Evolutionary conservation across 306 rosid genomes (phyloP), one percentile per base, ranked within the genome.

Genomic region (Lathyrus tuberosus): DNA sequence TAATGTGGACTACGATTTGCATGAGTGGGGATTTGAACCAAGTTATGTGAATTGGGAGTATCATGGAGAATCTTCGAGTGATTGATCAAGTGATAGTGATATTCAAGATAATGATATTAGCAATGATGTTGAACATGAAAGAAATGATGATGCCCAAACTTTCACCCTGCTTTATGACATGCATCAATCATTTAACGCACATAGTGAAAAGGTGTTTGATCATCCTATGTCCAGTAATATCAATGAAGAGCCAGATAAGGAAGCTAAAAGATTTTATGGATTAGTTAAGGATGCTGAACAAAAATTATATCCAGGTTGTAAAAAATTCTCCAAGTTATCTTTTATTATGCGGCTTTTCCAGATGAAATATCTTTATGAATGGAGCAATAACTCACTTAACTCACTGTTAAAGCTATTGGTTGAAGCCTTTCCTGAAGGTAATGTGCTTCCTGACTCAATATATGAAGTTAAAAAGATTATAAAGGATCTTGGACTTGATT

Each of bases 401-500:
- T n/a, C n/a, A n/a, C n/a, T n/a, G n/a, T n/a, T n/a, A n/a, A n/a
- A n/a, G 44, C 65, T 60, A 30, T 18, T 60, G 5, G 12, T 10
- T 28, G 66, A 60, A 60, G 46, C 66, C 16, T 59, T 59, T 7
- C 65, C 64, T 3, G 14, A 59, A 15, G 44, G 44, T 7, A 59
- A 59, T 15, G 24, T 60, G 46, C 46, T 60, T 60, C 46, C 28
- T 4, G 13, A 4, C n/a, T 60, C 46, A 15, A 60, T 60, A 26
- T 60, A 35, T 16, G 24, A 60, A 24, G 65, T 60, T 35, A 18
- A 13, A 33, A 60, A 60, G 44, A 60, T 35, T 35, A 35, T 60
- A 1, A 60, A 16, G 65, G 65, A 33, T 35, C 65, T 60, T 60
- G 65, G 46, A 60, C 65, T 60, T 60, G 65, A 60, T 60, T 60